Base-by-base conservation (phyloP, 2,329 filamentous ascomycete species). In the Verticillium nonalfalfae region DNA sequence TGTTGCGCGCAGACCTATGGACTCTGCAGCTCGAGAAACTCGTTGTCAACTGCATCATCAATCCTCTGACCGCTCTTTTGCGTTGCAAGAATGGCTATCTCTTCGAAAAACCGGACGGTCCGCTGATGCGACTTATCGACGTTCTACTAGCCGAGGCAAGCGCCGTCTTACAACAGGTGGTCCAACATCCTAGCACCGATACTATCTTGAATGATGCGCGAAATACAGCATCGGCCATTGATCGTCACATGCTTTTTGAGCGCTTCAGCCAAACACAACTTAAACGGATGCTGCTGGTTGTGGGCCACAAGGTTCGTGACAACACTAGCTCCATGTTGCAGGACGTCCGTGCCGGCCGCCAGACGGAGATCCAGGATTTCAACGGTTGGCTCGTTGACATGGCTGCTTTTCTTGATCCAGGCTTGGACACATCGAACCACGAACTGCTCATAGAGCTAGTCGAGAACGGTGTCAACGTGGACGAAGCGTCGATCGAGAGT, bases 1-100 rank as follows among this genome's bases (percentile, higher is more conserved):
- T 83, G 4, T 64, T 75, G 1, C 70, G 73, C 11, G 64, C 74
- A 2, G 78, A 84, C 56, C 71, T 87, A 15, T 83, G 81, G 79
- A 65, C 80, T 10, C 68, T 81, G n/a, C 93, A 97, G 75, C 82
- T 97, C 3, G 91, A 96, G 69, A 97, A 97, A 73, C 79, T 97
- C 1, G 89, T 90, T 1, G 80, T 93, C 59, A 97, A 96, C 70
- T 81, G 85, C 39, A 79, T 93, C 36, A 85, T 97, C 68, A 96
- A 97, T 70, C 91, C 94, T 0, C 76, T 97, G n/a, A 95, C 91
- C 0, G 89, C 88, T 0, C 76, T 97, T 10, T 79, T 95, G 60
- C 82, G 90, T 60, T 89, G 88, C 71, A 85, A 85, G 64, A 97
- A 97, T 67, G 92, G 93, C n/a, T 81, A 82, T 5, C 73, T 97